Percentiles rank a stretch among this genome's conserved stretches.
These are phyloP conservation scores for Pythium phragmiticola DNA, from an alignment of 352 stramenopile species.

Conservation along the genomic window DNA sequence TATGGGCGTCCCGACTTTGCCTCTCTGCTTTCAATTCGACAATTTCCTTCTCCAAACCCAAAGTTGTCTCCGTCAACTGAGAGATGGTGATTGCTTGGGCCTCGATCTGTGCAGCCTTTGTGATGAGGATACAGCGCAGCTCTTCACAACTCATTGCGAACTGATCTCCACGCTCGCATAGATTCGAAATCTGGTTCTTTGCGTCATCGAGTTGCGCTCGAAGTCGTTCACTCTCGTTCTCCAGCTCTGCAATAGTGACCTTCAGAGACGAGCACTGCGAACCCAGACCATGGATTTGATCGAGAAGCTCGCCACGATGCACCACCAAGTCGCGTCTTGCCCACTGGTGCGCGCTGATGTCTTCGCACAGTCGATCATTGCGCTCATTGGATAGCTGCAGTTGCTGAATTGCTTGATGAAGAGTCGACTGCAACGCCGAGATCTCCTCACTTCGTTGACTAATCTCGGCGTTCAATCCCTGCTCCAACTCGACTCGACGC, in stretches of 20 bases:
- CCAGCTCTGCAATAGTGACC: background rate
- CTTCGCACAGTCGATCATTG: slow-evolving; percentile 16
- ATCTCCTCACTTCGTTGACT: background rate
- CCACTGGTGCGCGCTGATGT: slow-evolving; percentile 6
- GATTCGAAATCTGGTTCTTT: background rate
- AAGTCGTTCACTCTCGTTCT: background rate
- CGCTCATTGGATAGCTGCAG: slow-evolving; percentile 13
- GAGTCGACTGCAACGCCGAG: slow-evolving; percentile 1
- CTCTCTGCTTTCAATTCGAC: background rate
- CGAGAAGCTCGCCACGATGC: background rate
- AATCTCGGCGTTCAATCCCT: slow-evolving; percentile 1
- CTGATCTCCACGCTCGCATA: slow-evolving; percentile 1
- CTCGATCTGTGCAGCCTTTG: slow-evolving; percentile 3
- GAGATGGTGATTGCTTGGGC: background rate
- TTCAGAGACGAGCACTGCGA: background rate
- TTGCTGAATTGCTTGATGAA: slow-evolving; percentile 11
- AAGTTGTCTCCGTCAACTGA: background rate
- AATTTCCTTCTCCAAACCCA: background rate
- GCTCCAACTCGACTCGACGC: background rate
- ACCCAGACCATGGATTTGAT: background rate
- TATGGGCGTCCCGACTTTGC: background rate
- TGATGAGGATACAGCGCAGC: background rate
- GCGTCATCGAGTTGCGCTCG: background rate
- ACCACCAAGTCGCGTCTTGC: slow-evolving; percentile 5
- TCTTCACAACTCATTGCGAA: slow-evolving; percentile 17